Percentiles rank a stretch among this genome's conserved stretches.
Conservation (phyloP, 495 filamentous ascomycete species). For the Neurospora pannonica region DNA sequence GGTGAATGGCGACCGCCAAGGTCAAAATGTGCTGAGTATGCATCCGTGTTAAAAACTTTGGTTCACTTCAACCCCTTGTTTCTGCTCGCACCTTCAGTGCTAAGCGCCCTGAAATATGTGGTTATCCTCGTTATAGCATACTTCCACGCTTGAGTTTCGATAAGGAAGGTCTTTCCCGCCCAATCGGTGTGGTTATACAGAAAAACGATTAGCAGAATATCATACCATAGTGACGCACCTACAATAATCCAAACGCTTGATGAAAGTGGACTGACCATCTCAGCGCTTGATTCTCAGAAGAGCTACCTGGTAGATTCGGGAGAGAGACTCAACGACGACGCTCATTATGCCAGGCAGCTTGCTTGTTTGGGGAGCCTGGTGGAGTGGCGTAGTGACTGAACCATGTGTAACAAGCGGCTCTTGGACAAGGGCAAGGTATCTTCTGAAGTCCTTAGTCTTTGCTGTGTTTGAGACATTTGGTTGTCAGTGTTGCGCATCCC, state of each 20-base stretch:
- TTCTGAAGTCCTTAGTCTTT: not conserved
- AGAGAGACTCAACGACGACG: not conserved
- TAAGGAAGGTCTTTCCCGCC: not conserved
- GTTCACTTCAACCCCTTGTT: not conserved
- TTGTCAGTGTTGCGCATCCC: not conserved
- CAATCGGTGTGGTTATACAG: not conserved
- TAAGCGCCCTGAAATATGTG: not conserved
- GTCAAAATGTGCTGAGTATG: not conserved
- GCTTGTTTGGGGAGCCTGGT: not conserved
- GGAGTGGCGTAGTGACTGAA: not conserved
- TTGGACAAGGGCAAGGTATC: not conserved
- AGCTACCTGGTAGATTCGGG: not conserved
- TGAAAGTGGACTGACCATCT: not conserved
- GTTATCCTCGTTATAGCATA: not conserved
- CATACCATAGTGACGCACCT: not conserved
- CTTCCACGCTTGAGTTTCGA: not conserved
- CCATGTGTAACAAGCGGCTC: not conserved
- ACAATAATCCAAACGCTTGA: not conserved
- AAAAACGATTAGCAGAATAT: not conserved
- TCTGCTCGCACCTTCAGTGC: not conserved
- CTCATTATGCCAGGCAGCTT: not conserved
- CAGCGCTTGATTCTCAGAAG: not conserved
- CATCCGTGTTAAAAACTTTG: not conserved
- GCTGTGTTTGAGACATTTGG: not conserved
- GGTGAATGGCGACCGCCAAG: not conserved